phyloP scores from a whole-genome alignment of 345 rosid species.

The Salix dunnii region DNA sequence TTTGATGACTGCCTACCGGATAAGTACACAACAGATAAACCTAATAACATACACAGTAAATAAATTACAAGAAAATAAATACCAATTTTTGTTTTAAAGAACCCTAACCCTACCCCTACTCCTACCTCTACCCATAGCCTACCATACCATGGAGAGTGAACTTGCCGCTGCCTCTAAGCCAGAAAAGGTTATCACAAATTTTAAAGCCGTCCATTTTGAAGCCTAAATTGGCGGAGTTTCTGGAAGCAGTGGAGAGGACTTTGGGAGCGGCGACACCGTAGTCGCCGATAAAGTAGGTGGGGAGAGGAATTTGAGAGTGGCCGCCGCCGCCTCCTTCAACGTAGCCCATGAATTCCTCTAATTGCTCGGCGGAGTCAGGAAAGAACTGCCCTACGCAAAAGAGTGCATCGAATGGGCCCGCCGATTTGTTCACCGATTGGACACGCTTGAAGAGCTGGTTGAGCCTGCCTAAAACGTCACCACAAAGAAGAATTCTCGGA shows the following conservation, averaged over 20 bases:
- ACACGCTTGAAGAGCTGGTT: conserved; percentile 84
- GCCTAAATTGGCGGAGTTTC: conserved; percentile 56
- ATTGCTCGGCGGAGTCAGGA: conserved; percentile 53
- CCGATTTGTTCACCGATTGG: conserved; percentile 72
- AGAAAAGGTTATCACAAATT: conserved; percentile 57
- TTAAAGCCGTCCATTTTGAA: conserved; percentile 79
- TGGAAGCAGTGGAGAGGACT: conserved; percentile 49
- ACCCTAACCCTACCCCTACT: neutral
- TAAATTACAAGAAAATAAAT: conserved; percentile 16
- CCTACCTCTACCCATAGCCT: neutral
- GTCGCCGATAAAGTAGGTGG: conserved; percentile 83
- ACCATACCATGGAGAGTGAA: conserved; percentile 61
- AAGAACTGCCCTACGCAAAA: conserved; percentile 88
- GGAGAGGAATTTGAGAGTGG: conserved; percentile 52
- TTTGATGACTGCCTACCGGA: conserved; percentile 65
- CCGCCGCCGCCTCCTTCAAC: conserved; percentile 22
- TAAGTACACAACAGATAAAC: conserved; percentile 74
- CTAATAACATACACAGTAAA: conserved; percentile 37
- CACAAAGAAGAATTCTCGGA: conserved; percentile 73
- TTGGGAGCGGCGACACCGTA: conserved; percentile 67
- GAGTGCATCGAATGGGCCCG: conserved; percentile 79
- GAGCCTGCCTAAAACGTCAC: conserved; percentile 83
- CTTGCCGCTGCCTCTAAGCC: conserved; percentile 94
- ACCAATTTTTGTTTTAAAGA: neutral
- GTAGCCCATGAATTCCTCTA: conserved; percentile 58